A percentile compares a stretch with the other conserved stretches of the same genome.
phyloP scores from a whole-genome alignment of 441 rosid genomes.

The Euphorbia schlechtendalii region DNA sequence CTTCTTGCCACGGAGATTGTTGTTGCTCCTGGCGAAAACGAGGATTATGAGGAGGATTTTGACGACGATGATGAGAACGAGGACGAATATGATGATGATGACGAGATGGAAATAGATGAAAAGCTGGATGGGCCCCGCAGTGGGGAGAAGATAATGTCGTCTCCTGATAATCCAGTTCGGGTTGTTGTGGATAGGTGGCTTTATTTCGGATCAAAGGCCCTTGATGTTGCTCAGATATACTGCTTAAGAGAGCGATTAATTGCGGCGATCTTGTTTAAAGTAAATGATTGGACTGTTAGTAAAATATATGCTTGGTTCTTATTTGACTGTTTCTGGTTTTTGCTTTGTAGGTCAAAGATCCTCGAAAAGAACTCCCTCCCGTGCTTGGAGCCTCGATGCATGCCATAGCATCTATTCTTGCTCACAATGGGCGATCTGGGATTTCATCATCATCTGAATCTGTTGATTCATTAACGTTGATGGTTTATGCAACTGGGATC shows the following conservation, averaged over 20 bases:
- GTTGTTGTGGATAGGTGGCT: constrained; percentile 87
- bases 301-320: no score
- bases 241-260: constrained; percentile 76
- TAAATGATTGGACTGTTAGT: constrained; percentile 29
- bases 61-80: constrained; percentile 31
- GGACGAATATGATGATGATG: constrained; percentile 30
- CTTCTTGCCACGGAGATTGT: constrained; percentile 75
- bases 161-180: constrained; percentile 62
- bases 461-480: constrained; percentile 36
- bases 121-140: constrained; percentile 27
- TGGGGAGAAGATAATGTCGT: constrained; percentile 49
- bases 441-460: constrained; percentile 34
- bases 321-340: constrained; percentile 12
- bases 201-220: constrained; percentile 56
- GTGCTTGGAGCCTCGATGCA: constrained; percentile 55
- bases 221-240: constrained; percentile 86
- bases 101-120: constrained; percentile 30
- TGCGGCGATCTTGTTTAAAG: constrained; percentile 77
- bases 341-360: constrained; percentile 54
- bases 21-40: constrained; percentile 48
- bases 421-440: constrained; percentile 54
- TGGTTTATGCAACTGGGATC: constrained; percentile 41
- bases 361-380: constrained; percentile 54
- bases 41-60: constrained; percentile 23
- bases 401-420: constrained; percentile 52